Evolutionary conservation across 441 rosid species (phyloP).

Genomic region (Arabidopsis hybrid): DNA sequence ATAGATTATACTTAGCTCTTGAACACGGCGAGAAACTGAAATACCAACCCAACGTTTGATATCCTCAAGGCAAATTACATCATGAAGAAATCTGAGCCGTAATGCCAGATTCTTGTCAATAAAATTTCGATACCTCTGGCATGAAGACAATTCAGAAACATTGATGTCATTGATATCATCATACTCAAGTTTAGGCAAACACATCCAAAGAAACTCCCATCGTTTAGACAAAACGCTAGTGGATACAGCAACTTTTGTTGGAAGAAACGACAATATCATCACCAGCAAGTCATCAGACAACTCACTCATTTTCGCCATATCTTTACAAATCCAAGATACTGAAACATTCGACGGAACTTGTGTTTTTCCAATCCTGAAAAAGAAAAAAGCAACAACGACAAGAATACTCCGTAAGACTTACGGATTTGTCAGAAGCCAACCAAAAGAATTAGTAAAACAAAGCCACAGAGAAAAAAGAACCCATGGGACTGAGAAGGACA

Average conservation of each 20-base stretch:
- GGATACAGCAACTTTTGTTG: conserved; percentile 33
- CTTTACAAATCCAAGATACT: background rate
- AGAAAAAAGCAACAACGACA: background rate
- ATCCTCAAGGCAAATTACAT: no score
- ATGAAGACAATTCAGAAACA: no score
- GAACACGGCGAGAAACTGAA: no score
- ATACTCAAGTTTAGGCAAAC: conserved; percentile 29
- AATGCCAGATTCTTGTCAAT: no score
- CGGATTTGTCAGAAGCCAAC: background rate
- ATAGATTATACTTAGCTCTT: no score
- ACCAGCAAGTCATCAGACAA: conserved; percentile 24
- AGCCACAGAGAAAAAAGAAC: no score
- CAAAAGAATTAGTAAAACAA: conserved; percentile 1
- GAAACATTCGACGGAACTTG: no score
- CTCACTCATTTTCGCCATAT: conserved; percentile 22
- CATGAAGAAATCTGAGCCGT: no score
- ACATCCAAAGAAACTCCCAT: conserved; percentile 33
- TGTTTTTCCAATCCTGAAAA: background rate
- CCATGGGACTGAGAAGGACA: no score
- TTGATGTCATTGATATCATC: no score
- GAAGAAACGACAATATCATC: conserved; percentile 10
- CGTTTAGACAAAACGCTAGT: conserved; percentile 33
- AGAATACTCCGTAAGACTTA: background rate
- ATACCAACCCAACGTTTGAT: no score
- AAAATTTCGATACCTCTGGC: no score